Evolutionary conservation across 2,329 filamentous ascomycete genomes (phyloP), one percentile per base, ranked within the genome.

Genomic region (Diaporthe amygdali): DNA sequence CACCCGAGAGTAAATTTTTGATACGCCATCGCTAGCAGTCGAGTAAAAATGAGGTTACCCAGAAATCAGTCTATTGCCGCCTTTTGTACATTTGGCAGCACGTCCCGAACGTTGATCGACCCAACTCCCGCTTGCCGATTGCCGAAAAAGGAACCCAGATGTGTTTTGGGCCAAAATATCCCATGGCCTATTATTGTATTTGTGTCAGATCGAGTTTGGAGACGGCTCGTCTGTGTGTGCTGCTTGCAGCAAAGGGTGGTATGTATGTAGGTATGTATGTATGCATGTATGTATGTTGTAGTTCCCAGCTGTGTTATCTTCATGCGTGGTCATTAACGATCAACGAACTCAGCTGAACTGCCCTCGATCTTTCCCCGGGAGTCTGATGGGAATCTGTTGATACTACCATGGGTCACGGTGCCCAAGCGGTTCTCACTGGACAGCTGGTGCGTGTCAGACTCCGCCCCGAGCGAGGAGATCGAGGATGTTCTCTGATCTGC

Each of bases 271-370:
- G 46, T 52, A 22, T 30, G 39, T 37, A 17, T 61, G 52, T n/a
- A 30, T 41, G 32, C n/a, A 27, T 32, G 39, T n/a, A n/a, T n/a
- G 25, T 27, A n/a, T 46, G n/a, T 54, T 34, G 49, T 30, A 14
- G 27, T 47, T n/a, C 20, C 41, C 17, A 34, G 25, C 15, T 20
- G 55, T 30, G 22, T 44, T 15, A 46, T 20, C 37, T 52, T 32
- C 5, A 12, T 25, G 54, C n/a, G 2, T 27, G 9, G n/a, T 34
- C 25, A 22, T 73, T 47, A 73, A 49, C 67, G 47, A 39, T 88
- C 83, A 2, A 91, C 84, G 20, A 91, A 81, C 78, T 91, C 89
- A 1, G 89, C 89, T 8, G 87, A 82, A 73, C 84, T 86, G 25
- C 86, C 88, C 2, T 89, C 77, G 30, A 88, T 81, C 72, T 89